Evolutionary conservation across 192 early-diverging fungal genomes (phyloP), one percentile per base, ranked within the genome.

Genomic region (Cetraspora pellucida): DNA sequence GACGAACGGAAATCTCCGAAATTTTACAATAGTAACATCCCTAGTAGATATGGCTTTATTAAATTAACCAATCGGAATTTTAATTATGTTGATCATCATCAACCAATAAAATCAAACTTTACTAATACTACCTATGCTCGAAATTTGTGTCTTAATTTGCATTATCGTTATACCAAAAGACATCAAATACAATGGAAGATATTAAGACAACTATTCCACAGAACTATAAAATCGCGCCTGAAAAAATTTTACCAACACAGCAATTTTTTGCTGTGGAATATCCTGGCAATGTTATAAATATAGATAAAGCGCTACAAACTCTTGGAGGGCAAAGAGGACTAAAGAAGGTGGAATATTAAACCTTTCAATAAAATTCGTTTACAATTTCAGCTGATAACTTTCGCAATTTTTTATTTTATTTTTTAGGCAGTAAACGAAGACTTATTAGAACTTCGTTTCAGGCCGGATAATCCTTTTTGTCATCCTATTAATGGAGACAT

Each of bases 401-500:
- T n/a, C n/a, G n/a, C n/a, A 19, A 19, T n/a, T 44, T 10, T n/a
- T 19, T 27, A 23, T 37, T 69, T 25, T 68, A 10, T 19, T 21
- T 52, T 21, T 8, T 57, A 89, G 84, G 81, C 86, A 23, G 81
- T 89, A 44, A 69, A 79, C 19, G 47, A 83, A 25, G 80, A 85
- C 27, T 72, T 82, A 16, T 72, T 91, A 21, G 88, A 91, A 71
- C 76, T 92, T 9, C 74, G 80, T 5, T 90, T 81, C 77, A 74
- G 90, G 14, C 85, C 84, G 2, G 66, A 79, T 17, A 87, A 90
- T 72, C 87, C 87, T 8, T 92, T 92, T 77, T 87, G 82, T 1
- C 91, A 92, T 82, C 85, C 90, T 21, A 86, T 92, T 45, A 78
- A 83, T 60, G 91, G 91, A 27, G 85, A 89, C 57, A 80, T 90